A percentile compares a stretch with the other conserved stretches of the same genome.
Evolutionary conservation across 2,329 filamentous ascomycete species (phyloP).

Genomic region (Thielaviopsis punctulata): DNA sequence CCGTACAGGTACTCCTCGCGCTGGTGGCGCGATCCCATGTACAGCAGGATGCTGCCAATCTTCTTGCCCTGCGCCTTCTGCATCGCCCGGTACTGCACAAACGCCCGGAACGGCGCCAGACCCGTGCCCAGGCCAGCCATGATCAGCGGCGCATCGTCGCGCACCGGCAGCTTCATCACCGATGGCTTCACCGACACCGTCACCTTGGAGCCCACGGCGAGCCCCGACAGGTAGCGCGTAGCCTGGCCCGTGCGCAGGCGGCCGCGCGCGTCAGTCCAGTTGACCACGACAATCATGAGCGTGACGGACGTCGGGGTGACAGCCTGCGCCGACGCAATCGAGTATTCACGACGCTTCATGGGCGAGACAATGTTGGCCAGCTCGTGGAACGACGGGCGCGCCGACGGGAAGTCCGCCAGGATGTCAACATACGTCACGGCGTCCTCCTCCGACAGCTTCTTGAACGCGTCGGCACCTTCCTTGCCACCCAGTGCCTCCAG

Average conservation of each 20-base stretch:
- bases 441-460: slow-evolving; percentile 78
- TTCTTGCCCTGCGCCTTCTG: slow-evolving; percentile 95
- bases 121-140: slow-evolving; percentile 98
- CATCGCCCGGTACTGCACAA: slow-evolving; percentile 94
- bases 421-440: slow-evolving; percentile 83
- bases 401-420: slow-evolving; percentile 75
- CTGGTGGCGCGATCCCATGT: slow-evolving; percentile 94
- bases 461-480: slow-evolving; percentile 78
- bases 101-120: slow-evolving; percentile 96
- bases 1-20: slow-evolving; percentile 97
- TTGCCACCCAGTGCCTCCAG: slow-evolving; percentile 60
- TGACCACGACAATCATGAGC: slow-evolving; percentile 92
- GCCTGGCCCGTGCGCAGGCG: slow-evolving; percentile 86
- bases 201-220: slow-evolving; percentile 59
- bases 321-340: slow-evolving; percentile 93
- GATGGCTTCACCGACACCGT: slow-evolving; percentile 94
- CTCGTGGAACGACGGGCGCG: slow-evolving; percentile 75
- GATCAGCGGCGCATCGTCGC: slow-evolving; percentile 82
- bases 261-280: slow-evolving; percentile 80
- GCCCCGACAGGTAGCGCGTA: slow-evolving; percentile 68
- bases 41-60: slow-evolving; percentile 82
- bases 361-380: slow-evolving; percentile 74
- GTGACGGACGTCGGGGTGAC: slow-evolving; percentile 80
- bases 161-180: slow-evolving; percentile 92
- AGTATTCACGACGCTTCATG: slow-evolving; percentile 94